Percentiles rank a stretch among this genome's conserved stretches.
phyloP scores from a whole-genome alignment of 106 monocot species.

The Posidonia australis region DNA sequence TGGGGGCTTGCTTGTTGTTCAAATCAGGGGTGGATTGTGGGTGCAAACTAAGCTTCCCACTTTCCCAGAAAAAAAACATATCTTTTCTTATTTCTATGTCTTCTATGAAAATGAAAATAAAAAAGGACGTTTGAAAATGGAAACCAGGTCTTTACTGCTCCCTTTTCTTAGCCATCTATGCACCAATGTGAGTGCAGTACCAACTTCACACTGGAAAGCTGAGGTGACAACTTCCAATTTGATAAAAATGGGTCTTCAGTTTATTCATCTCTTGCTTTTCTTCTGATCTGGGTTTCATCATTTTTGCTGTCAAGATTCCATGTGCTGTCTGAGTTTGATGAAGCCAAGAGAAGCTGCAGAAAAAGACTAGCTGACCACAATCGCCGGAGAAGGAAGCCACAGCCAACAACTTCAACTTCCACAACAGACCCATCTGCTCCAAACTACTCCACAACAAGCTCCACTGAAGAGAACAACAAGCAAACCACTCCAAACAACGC shows the following conservation, averaged over 20 bases:
- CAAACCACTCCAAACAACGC: too few relatives aligned
- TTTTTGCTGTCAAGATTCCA: conserved; percentile 19
- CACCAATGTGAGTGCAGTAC: too few relatives aligned
- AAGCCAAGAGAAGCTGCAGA: conserved; percentile 44
- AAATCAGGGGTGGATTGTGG: not conserved
- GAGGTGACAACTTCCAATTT: too few relatives aligned
- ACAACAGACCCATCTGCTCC: conserved; percentile 7
- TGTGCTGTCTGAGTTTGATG: conserved; percentile 41
- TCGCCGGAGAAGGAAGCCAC: conserved; percentile 42
- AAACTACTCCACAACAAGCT: conserved; percentile 3
- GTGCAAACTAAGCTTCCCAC: not conserved
- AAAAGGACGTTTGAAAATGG: too few relatives aligned
- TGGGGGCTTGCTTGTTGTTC: too few relatives aligned
- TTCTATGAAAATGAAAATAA: not conserved
- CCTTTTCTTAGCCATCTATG: too few relatives aligned
- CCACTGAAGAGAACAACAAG: not conserved
- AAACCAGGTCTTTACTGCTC: too few relatives aligned
- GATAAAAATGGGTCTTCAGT: too few relatives aligned
- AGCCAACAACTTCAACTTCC: not conserved
- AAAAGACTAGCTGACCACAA: conserved; percentile 46
- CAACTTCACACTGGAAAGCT: too few relatives aligned
- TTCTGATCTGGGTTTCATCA: not conserved
- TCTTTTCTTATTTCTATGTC: not conserved
- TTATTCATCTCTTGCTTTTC: not conserved
- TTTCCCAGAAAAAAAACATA: not conserved